Evolutionary conservation across 148 eudicot species (phyloP).

Genomic region (Nepenthes gracilis): DNA sequence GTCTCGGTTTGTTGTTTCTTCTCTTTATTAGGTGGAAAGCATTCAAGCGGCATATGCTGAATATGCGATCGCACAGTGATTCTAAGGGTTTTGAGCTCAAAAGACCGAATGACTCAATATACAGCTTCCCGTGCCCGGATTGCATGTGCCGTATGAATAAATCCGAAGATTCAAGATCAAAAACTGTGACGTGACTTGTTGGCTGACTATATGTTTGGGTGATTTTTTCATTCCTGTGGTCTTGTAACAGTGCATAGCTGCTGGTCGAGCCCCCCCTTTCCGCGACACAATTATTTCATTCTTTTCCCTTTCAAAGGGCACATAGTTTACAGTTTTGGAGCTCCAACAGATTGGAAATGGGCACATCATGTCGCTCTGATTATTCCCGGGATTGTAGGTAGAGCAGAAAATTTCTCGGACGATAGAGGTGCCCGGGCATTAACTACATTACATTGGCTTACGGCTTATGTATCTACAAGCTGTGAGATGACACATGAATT

Average conservation of each 20-base stretch:
- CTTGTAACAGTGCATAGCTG: slow-evolving; percentile 8
- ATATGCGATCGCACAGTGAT: slow-evolving; percentile 79
- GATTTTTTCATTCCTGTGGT: slow-evolving; percentile 7
- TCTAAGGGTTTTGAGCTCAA: slow-evolving; percentile 78
- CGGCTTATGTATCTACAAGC: slow-evolving; percentile 52
- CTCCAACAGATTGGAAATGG: slow-evolving; percentile 8
- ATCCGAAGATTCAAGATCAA: slow-evolving; percentile 48
- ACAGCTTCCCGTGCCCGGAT: slow-evolving; percentile 87
- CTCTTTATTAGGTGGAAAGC: slow-evolving; percentile 40
- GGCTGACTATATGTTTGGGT: neutral
- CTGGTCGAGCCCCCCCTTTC: slow-evolving; percentile 13
- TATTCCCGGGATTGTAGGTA: slow-evolving; percentile 17
- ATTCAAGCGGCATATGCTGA: slow-evolving; percentile 83
- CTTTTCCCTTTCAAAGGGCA: slow-evolving; percentile 32
- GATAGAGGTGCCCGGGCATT: slow-evolving; percentile 6
- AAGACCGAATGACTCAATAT: slow-evolving; percentile 80
- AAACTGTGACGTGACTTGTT: slow-evolving; percentile 34
- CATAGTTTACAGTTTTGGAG: slow-evolving; percentile 21
- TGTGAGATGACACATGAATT: slow-evolving; percentile 13
- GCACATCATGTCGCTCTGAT: slow-evolving; percentile 21
- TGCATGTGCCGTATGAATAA: slow-evolving; percentile 83
- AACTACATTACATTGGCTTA: slow-evolving; percentile 5
- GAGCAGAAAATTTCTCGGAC: slow-evolving; percentile 4
- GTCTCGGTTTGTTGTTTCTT: slow-evolving; percentile 1
- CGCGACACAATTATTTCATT: slow-evolving; percentile 38